Conservation (phyloP, 2,329 filamentous ascomycete species). For the Diaporthe sp. region DNA sequence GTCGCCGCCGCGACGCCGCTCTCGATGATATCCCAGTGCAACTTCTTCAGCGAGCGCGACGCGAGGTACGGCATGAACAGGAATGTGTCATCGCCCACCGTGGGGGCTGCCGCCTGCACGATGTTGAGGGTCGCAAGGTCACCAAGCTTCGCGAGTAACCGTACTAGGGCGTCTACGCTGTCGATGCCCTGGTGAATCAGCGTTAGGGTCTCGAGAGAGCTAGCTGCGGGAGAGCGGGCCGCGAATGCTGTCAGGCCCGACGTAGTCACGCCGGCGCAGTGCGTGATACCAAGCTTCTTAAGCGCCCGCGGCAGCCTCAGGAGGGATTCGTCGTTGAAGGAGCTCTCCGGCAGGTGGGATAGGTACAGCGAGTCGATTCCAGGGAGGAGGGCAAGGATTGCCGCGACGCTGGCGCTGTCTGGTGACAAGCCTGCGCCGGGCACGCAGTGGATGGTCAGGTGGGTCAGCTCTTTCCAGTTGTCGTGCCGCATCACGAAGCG, state of each 20-base stretch:
- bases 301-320: slow-evolving; percentile 63
- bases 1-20: slow-evolving; percentile 50
- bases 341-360: slow-evolving; percentile 63
- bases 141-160: slow-evolving; percentile 67
- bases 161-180: slow-evolving; percentile 65
- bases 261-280: slow-evolving; percentile 66
- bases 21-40: slow-evolving; percentile 73
- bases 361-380: slow-evolving; percentile 69
- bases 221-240: slow-evolving; percentile 55
- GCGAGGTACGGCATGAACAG: slow-evolving; percentile 74
- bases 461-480: slow-evolving; percentile 66
- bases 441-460: slow-evolving; percentile 68
- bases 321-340: slow-evolving; percentile 67
- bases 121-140: slow-evolving; percentile 62
- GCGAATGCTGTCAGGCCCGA: slow-evolving; percentile 67
- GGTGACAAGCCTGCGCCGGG: slow-evolving; percentile 65
- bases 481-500: slow-evolving; percentile 55
- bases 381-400: slow-evolving; percentile 61
- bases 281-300: slow-evolving; percentile 64
- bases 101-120: slow-evolving; percentile 64
- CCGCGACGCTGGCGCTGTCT: slow-evolving; percentile 59
- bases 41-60: slow-evolving; percentile 59
- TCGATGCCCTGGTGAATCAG: slow-evolving; percentile 67
- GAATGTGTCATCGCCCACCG: slow-evolving; percentile 66
- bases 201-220: slow-evolving; percentile 59